These are phyloP conservation scores for Syzygium aromaticum DNA, from an alignment of 345 rosid genomes.

Conservation along the genomic window DNA sequence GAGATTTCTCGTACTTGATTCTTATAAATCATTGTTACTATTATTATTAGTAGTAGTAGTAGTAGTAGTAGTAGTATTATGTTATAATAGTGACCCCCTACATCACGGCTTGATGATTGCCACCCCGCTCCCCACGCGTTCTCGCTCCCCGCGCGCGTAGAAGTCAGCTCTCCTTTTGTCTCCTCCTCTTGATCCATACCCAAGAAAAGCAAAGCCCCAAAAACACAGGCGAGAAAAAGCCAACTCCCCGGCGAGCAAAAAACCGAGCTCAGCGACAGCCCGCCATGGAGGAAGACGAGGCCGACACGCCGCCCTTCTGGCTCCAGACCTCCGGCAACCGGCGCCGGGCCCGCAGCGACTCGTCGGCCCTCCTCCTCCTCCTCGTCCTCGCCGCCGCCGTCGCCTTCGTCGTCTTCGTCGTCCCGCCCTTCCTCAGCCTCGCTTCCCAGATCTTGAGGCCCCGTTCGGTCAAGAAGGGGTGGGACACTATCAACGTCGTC, in stretches of 20 bases:
- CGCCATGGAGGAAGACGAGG: constrained; percentile 45
- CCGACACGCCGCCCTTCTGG: constrained; percentile 64
- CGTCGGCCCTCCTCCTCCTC: constrained; percentile 12
- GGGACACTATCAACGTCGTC: constrained; percentile 69
- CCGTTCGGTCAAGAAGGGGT: constrained; percentile 50
- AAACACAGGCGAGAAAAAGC: not conserved
- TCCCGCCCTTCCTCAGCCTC: constrained; percentile 42
- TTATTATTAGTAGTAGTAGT: no score
- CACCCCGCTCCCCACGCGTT: not conserved
- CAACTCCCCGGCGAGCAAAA: not conserved
- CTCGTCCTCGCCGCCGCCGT: constrained; percentile 38
- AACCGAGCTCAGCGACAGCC: not conserved
- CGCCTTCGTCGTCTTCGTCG: constrained; percentile 26
- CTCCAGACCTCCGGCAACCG: constrained; percentile 23
- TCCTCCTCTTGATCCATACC: not conserved
- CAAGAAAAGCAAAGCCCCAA: not conserved
- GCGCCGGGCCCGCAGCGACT: constrained; percentile 22
- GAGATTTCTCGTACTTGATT: not conserved
- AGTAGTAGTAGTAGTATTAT: not conserved
- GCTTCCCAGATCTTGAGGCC: constrained; percentile 55
- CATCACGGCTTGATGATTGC: not conserved
- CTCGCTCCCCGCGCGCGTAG: not conserved
- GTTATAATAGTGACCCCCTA: not conserved
- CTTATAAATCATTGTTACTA: not conserved
- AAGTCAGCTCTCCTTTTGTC: no score